A percentile compares a stretch with the other conserved stretches of the same genome.
phyloP scores from a whole-genome alignment of 768 basidiomycete genomes.

The Tephrocybe sp. region DNA sequence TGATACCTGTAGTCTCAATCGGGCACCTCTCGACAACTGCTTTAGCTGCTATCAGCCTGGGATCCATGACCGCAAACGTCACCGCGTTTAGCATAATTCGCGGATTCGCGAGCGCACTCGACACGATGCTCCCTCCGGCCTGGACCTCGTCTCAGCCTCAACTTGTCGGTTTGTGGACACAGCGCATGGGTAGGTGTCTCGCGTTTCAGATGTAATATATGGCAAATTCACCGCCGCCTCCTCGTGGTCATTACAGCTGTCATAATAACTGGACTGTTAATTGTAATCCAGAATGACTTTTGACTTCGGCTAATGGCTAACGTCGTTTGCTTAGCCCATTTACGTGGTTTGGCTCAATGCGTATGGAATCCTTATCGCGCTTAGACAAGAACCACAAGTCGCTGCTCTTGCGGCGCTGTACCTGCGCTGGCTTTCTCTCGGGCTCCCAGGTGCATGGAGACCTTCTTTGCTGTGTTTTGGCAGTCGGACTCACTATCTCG shows the following conservation, averaged over 20 bases:
- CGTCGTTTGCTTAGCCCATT: constrained; percentile 43
- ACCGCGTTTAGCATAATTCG: constrained; percentile 79
- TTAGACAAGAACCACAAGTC: constrained; percentile 82
- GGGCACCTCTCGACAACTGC: constrained; percentile 89
- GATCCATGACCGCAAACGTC: constrained; percentile 72
- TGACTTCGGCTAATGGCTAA: too few relatives aligned
- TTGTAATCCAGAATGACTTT: too few relatives aligned
- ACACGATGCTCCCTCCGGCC: constrained; percentile 91
- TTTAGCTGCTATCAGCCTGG: constrained; percentile 79
- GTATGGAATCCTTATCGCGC: constrained; percentile 70
- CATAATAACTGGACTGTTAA: constrained; percentile 35
- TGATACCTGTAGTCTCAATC: constrained; percentile 82
- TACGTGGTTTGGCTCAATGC: constrained; percentile 78
- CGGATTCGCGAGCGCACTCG: constrained; percentile 81
- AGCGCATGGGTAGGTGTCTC: constrained; percentile 67
- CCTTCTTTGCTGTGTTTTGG: neutral
- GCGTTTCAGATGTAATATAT: neutral
- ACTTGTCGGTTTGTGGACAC: constrained; percentile 91
- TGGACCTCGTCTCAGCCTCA: constrained; percentile 88
- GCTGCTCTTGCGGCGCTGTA: constrained; percentile 74
- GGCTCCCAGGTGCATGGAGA: constrained; percentile 58
- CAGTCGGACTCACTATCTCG: neutral
- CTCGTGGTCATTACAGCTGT: neutral
- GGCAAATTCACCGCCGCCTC: too few relatives aligned
- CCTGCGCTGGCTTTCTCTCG: constrained; percentile 70